Conservation (phyloP, 2,329 filamentous ascomycete species). For the Trichoderma polysporum region DNA sequence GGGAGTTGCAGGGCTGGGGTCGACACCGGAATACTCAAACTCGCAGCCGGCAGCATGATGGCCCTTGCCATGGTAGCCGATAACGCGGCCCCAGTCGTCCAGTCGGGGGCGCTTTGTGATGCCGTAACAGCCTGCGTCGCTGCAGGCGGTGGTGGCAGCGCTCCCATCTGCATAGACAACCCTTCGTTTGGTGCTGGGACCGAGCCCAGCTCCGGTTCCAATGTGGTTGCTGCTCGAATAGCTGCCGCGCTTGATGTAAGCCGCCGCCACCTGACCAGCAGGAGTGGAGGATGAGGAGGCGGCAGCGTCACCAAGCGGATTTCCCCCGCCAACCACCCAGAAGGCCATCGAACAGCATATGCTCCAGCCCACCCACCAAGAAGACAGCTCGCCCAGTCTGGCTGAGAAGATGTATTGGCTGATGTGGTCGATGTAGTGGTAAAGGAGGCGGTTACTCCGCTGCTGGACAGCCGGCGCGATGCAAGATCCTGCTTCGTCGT, state of each 20-base stretch:
- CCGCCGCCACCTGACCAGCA: slow-evolving; percentile 15
- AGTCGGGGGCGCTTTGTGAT: slow-evolving; percentile 20
- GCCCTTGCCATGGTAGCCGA: slow-evolving; percentile 17
- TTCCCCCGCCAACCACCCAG: slow-evolving; percentile 39
- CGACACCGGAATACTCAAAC: slow-evolving; percentile 3
- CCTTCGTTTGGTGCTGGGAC: slow-evolving; percentile 19
- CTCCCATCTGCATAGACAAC: slow-evolving; percentile 17
- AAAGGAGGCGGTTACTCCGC: slow-evolving; percentile 7
- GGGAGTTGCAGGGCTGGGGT: background rate
- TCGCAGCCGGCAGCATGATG: slow-evolving; percentile 14
- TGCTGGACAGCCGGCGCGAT: slow-evolving; percentile 13
- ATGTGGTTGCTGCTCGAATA: background rate
- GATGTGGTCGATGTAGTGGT: background rate
- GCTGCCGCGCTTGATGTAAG: slow-evolving; percentile 17
- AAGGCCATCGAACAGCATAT: slow-evolving; percentile 41
- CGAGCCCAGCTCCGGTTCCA: background rate
- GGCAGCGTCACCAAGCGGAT: slow-evolving; percentile 29
- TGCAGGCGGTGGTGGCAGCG: slow-evolving; percentile 14
- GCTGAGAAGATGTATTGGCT: slow-evolving; percentile 1
- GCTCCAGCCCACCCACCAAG: slow-evolving; percentile 26
- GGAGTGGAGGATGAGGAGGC: slow-evolving; percentile 6
- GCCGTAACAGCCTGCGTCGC: slow-evolving; percentile 16
- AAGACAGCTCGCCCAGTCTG: background rate
- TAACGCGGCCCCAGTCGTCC: slow-evolving; percentile 21
- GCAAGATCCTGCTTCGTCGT: slow-evolving; percentile 15